A percentile compares a stretch with the other conserved stretches of the same genome.
phyloP scores from a whole-genome alignment of 2,329 filamentous ascomycete species.

The Aspergillus candidus region DNA sequence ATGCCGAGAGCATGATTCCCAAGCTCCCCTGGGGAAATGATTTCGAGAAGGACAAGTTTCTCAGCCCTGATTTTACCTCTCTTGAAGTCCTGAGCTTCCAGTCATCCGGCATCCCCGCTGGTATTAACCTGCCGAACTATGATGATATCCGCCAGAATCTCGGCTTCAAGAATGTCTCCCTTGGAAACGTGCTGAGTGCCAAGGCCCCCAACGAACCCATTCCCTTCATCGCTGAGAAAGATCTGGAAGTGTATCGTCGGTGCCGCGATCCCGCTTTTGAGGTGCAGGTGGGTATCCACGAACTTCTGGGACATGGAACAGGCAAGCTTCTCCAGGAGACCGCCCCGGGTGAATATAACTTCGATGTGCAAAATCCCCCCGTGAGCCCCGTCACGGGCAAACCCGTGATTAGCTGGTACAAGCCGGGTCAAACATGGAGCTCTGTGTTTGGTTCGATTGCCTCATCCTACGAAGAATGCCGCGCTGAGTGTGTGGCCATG shows the following conservation, averaged over 20 bases:
- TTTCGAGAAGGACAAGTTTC: constrained; percentile 94
- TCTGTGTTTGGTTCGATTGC: constrained; percentile 84
- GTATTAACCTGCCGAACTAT: constrained; percentile 54
- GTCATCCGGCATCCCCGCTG: constrained; percentile 56
- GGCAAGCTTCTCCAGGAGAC: constrained; percentile 93
- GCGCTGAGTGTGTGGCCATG: constrained; percentile 93
- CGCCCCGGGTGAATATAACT: constrained; percentile 74
- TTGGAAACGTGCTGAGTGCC: constrained; percentile 87
- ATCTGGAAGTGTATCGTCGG: constrained; percentile 71
- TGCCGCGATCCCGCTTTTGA: constrained; percentile 86
- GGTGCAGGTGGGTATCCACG: constrained; percentile 91
- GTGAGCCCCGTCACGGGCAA: constrained; percentile 72
- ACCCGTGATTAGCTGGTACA: constrained; percentile 81
- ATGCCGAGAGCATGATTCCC: constrained; percentile 76
- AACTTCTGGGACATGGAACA: constrained; percentile 81
- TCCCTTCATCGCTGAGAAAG: constrained; percentile 76
- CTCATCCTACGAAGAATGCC: constrained; percentile 87
- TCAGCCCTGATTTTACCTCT: constrained; percentile 92
- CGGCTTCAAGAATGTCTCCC: constrained; percentile 67
- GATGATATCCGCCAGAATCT: constrained; percentile 56
- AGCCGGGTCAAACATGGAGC: constrained; percentile 90
- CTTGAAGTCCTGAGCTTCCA: constrained; percentile 84
- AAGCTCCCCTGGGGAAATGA: constrained; percentile 80
- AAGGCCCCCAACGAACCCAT: constrained; percentile 89
- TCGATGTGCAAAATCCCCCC: constrained; percentile 75